Conservation (phyloP, 2,329 filamentous ascomycete species). For the Cercospora nicotianae region DNA sequence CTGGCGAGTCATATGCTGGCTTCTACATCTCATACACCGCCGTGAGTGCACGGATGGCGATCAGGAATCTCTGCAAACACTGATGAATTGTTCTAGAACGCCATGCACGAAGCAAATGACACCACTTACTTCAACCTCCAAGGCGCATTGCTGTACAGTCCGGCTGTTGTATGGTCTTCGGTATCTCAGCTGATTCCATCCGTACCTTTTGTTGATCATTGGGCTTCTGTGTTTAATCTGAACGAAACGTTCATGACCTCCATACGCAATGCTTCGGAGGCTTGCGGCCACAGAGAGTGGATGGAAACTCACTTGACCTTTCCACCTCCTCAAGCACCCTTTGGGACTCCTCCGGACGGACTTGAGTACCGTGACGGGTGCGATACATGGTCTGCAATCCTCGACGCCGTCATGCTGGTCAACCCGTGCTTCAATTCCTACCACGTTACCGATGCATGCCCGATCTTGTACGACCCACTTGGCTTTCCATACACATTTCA, state of each 20-base stretch:
- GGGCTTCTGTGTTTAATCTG: conserved; percentile 43
- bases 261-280: conserved; percentile 38
- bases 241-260: conserved; percentile 45
- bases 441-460: conserved; percentile 34
- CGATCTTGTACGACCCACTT: conserved; percentile 28
- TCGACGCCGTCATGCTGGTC: conserved; percentile 33
- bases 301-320: conserved; percentile 50
- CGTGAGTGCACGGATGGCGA: background rate
- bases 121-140: conserved; percentile 39
- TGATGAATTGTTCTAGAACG: conserved; percentile 11
- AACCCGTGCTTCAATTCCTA: conserved; percentile 40
- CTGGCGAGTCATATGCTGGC: conserved; percentile 30
- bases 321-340: conserved; percentile 34
- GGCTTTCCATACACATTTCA: conserved; percentile 11
- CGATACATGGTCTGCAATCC: conserved; percentile 37
- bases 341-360: conserved; percentile 34
- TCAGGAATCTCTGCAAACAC: background rate
- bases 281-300: conserved; percentile 44
- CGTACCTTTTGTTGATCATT: conserved; percentile 16
- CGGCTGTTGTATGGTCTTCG: conserved; percentile 46
- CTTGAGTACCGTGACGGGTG: conserved; percentile 25
- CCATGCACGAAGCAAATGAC: conserved; percentile 35
- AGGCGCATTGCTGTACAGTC: conserved; percentile 39
- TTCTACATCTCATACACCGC: conserved; percentile 41
- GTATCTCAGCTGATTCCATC: conserved; percentile 1